Evolutionary conservation across 768 basidiomycete genomes (phyloP).

Genomic region (Rhodotorula graminis): DNA sequence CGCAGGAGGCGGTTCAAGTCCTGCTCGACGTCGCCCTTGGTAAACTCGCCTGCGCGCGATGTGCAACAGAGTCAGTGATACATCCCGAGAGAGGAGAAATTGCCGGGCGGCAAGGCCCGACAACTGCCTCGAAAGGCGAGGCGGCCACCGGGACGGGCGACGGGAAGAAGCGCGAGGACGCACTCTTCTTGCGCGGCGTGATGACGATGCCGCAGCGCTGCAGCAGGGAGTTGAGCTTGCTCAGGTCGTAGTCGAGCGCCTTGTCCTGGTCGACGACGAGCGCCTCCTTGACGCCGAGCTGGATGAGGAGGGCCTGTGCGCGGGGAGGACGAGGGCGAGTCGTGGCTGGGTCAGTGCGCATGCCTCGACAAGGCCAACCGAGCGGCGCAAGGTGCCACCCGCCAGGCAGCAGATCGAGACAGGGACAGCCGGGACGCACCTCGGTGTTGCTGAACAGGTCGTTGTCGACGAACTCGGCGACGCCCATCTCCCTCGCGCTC

Average conservation of each 20-base stretch:
- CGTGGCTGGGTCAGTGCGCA: not conserved
- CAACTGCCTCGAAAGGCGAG: no score
- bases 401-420: no score
- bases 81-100: no score
- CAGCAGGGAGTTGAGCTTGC: slow-evolving; percentile 65
- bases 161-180: slow-evolving; percentile 38
- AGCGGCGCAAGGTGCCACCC: no score
- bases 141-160: no score
- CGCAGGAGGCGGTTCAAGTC: slow-evolving; percentile 69
- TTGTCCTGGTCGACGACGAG: slow-evolving; percentile 57
- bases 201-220: slow-evolving; percentile 87
- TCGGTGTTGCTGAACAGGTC: slow-evolving; percentile 94
- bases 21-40: slow-evolving; percentile 68
- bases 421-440: no score
- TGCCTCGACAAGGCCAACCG: no score
- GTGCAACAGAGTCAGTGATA: no score
- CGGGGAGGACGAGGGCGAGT: not conserved
- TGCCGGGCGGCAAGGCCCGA: no score
- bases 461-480: slow-evolving; percentile 87
- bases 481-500: slow-evolving; percentile 74
- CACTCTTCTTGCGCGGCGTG: slow-evolving; percentile 83
- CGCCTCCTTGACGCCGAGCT: slow-evolving; percentile 95
- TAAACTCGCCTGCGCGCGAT: slow-evolving; percentile 86
- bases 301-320: slow-evolving; percentile 80
- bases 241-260: slow-evolving; percentile 67